Evolutionary conservation across 2,329 filamentous ascomycete genomes (phyloP), one percentile per base, ranked within the genome.

Genomic region (Penicillium sp.): DNA sequence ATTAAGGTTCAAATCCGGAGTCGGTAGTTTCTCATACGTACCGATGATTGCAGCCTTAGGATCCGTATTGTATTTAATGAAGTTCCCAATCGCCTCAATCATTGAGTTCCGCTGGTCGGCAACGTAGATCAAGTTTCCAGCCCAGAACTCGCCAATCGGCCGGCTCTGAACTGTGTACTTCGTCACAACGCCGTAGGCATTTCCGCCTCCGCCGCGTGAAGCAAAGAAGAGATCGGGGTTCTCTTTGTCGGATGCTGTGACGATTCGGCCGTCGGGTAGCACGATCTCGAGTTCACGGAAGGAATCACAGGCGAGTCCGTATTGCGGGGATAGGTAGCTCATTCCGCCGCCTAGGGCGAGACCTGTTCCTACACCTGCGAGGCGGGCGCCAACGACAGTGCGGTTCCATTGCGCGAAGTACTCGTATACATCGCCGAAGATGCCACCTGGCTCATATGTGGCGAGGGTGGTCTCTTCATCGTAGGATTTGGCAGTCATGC

Each of bases 31-130:
- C 55, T 74, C 64, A 54, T 72, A 73, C 1, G 71, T 74, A 3
- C 67, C 69, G 54, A 74, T 67, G 46, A 74, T 69, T 29, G 65
- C 62, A 7, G 72, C 72, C 53, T 73, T 74, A 1, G 72, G 66
- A 25, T 74, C 70, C 13, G 57, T 67, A 58, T 74, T 74, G 56
- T 73, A 70, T 33, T 59, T 43, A 27, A 68, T 67, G 49, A 74
- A 74, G 50, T 72, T 60, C 13, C 58, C 58, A 39, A 71, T 69
- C 1, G 72, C 72, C 8, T 65, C 57, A 31, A 70, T 61, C 5
- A 72, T 64, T 6, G 59, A 57, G 25, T 68, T 62, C 19, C 61
- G 66, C 13, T 73, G 69, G 3, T 67, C 60, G 14, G 69, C 66
- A 16, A 63, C 35, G 33, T 67, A 72, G 29, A 72, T 56, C 49